Evolutionary conservation across 257 asterid species (phyloP).

Genomic region (Forsythia suspensa): DNA sequence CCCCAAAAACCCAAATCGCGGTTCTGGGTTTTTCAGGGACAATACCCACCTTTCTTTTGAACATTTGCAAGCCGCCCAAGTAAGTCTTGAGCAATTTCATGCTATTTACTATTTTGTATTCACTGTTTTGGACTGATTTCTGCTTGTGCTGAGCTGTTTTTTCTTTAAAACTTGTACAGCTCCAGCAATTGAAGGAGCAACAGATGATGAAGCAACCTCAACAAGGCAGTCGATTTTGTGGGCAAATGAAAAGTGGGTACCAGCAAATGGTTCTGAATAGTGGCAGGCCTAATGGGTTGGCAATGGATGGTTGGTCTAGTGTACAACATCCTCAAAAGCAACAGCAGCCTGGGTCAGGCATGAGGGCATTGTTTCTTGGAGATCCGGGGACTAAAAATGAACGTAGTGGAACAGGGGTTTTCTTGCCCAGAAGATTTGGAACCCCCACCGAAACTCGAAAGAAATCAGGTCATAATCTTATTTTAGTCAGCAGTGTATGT

Average conservation of each 20-base stretch:
- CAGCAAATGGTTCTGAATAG: conserved; percentile 18
- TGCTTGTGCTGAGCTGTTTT: background rate
- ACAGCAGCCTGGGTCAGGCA: conserved; percentile 33
- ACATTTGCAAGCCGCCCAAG: conserved; percentile 34
- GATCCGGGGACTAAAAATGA: conserved; percentile 46
- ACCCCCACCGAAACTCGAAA: conserved; percentile 36
- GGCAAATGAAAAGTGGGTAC: conserved; percentile 13
- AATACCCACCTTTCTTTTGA: conserved; percentile 20
- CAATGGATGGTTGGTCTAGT: conserved; percentile 31
- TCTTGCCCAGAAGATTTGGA: conserved; percentile 56
- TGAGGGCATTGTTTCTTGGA: conserved; percentile 46
- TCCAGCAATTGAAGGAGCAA: conserved; percentile 33
- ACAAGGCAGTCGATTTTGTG: background rate
- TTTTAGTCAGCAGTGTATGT: background rate
- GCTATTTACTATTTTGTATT: background rate
- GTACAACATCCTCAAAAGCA: conserved; percentile 36
- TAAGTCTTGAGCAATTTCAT: background rate
- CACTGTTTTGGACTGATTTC: background rate
- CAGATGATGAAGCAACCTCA: conserved; percentile 26
- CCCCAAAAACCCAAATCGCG: background rate
- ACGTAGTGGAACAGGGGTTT: conserved; percentile 84
- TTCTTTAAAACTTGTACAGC: conserved; percentile 6
- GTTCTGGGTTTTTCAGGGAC: background rate
- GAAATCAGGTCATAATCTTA: conserved; percentile 42
- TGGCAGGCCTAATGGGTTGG: conserved; percentile 12